phyloP scores from a whole-genome alignment of 1,284 basidiomycete genomes.

The Malassezia sp. region DNA sequence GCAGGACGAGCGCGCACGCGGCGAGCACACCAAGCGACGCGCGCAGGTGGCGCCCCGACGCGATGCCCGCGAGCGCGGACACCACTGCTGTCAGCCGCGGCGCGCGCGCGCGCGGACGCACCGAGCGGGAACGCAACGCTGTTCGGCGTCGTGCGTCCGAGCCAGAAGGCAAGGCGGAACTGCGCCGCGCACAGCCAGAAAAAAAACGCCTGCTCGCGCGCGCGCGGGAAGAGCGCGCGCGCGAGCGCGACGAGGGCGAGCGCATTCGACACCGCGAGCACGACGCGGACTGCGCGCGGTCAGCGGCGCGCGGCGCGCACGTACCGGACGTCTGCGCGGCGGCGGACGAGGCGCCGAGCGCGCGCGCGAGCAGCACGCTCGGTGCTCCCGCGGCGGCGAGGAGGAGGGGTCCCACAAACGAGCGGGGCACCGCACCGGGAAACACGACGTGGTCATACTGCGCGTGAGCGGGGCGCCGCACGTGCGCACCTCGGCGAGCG shows the following conservation, averaged over 20 bases:
- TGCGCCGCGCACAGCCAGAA: slow-evolving; percentile 63
- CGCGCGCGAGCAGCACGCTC: slow-evolving; percentile 36
- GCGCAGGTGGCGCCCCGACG: slow-evolving; percentile 42
- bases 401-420: slow-evolving; percentile 60
- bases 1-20: slow-evolving; percentile 62
- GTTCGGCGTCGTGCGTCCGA: slow-evolving; percentile 82
- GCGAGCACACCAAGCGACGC: slow-evolving; percentile 53
- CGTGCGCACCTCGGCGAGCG: background rate
- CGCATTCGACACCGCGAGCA: slow-evolving; percentile 60
- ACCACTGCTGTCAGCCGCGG: too few relatives aligned
- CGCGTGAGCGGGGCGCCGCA: background rate
- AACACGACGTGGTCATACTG: slow-evolving; percentile 84
- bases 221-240: background rate
- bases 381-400: slow-evolving; percentile 40
- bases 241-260: slow-evolving; percentile 57
- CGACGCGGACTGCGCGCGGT: slow-evolving; percentile 61
- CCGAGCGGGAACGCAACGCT: slow-evolving; percentile 73
- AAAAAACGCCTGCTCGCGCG: slow-evolving; percentile 37
- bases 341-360: slow-evolving; percentile 53
- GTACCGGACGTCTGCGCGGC: too few relatives aligned
- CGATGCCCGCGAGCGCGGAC: slow-evolving; percentile 55
- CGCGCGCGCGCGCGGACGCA: slow-evolving; percentile 55
- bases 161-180: slow-evolving; percentile 87
- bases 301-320: too few relatives aligned
- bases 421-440: slow-evolving; percentile 76